Percentiles rank a stretch among this genome's conserved stretches.
These are phyloP conservation scores for Wickerhamomyces sp. DNA, from an alignment of 1,139 yeast genomes.

Conservation along the genomic window DNA sequence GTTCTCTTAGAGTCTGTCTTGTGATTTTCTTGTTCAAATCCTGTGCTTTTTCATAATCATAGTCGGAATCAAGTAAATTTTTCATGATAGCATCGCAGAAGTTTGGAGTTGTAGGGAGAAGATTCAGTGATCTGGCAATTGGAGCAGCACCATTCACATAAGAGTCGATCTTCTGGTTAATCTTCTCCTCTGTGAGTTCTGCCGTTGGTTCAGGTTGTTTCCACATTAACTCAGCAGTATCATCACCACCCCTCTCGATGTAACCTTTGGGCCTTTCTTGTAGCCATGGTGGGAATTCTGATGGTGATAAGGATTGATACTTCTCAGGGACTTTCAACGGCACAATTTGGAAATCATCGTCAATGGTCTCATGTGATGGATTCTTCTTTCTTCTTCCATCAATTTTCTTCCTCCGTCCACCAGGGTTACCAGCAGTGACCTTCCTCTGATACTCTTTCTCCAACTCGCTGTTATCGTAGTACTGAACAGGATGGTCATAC, in stretches of 20 bases:
- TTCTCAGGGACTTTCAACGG: slow-evolving; percentile 45
- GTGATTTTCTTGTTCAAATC: slow-evolving; percentile 38
- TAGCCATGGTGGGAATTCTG: slow-evolving; percentile 66
- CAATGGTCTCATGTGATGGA: slow-evolving; percentile 3
- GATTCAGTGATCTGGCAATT: slow-evolving; percentile 46
- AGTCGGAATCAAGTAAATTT: slow-evolving; percentile 46
- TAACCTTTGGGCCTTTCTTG: slow-evolving; percentile 78
- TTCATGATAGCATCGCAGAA: slow-evolving; percentile 70
- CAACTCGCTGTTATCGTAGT: slow-evolving; percentile 44
- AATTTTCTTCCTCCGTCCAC: slow-evolving; percentile 18
- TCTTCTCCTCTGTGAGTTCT: too few species aligned
- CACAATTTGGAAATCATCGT: slow-evolving; percentile 21
- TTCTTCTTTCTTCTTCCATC: slow-evolving; percentile 17
- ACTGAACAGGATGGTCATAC: slow-evolving; percentile 62
- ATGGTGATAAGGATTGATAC: slow-evolving; percentile 34
- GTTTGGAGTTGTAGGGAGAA: slow-evolving; percentile 59
- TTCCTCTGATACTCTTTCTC: slow-evolving; percentile 20
- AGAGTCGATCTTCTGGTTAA: slow-evolving; percentile 38
- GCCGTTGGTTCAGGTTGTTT: slow-evolving; percentile 36
- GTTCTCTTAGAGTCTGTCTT: slow-evolving; percentile 62
- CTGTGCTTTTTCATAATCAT: slow-evolving; percentile 43
- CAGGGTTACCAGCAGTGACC: slow-evolving; percentile 21
- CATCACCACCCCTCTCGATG: slow-evolving; percentile 80
- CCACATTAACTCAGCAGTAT: slow-evolving; percentile 71
- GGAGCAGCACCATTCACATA: slow-evolving; percentile 54